A percentile compares a stretch with the other conserved stretches of the same genome.
These are phyloP conservation scores for Priceomyces fermenticarens DNA, from an alignment of 805 yeast species.

Conservation along the genomic window DNA sequence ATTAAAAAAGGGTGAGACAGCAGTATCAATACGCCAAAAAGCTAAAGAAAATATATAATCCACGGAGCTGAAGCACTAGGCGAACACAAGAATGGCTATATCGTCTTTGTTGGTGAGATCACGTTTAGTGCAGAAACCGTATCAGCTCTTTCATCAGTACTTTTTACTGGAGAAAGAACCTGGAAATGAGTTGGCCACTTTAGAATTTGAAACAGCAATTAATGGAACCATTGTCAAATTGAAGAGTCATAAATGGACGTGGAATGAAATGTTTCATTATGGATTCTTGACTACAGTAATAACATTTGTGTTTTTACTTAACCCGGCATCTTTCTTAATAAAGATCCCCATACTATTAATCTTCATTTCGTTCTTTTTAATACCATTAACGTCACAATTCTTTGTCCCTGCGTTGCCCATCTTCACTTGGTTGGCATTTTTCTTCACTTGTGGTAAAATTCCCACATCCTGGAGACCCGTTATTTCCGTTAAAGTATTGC, in stretches of 20 bases:
- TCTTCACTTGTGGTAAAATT: conserved; percentile 72
- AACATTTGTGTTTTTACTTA: conserved; percentile 54
- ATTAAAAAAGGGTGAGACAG: no score
- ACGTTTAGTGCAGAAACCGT: conserved; percentile 33
- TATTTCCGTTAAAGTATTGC: conserved; percentile 83
- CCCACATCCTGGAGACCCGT: conserved; percentile 77
- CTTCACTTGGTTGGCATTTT: conserved; percentile 80
- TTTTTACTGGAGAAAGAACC: conserved; percentile 55
- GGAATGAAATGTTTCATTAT: conserved; percentile 52
- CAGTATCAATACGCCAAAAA: no score
- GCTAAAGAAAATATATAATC: no score
- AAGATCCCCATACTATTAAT: conserved; percentile 40
- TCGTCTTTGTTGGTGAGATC: conserved; percentile 7
- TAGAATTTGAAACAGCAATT: conserved; percentile 49
- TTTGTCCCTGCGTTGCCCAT: conserved; percentile 81
- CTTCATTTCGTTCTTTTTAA: conserved; percentile 43
- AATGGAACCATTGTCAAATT: conserved; percentile 38
- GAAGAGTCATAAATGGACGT: conserved; percentile 39
- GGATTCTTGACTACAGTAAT: conserved; percentile 50
- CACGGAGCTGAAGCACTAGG: no score
- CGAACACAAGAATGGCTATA: conserved; percentile 2
- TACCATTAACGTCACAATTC: conserved; percentile 83
- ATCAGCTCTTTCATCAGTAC: conserved; percentile 44
- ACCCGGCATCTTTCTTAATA: conserved; percentile 51
- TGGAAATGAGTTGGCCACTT: conserved; percentile 47